Percentiles rank a stretch among this genome's conserved stretches.
These are phyloP conservation scores for Pyracantha coccinea DNA, from an alignment of 331 rosid genomes.

Conservation along the genomic window DNA sequence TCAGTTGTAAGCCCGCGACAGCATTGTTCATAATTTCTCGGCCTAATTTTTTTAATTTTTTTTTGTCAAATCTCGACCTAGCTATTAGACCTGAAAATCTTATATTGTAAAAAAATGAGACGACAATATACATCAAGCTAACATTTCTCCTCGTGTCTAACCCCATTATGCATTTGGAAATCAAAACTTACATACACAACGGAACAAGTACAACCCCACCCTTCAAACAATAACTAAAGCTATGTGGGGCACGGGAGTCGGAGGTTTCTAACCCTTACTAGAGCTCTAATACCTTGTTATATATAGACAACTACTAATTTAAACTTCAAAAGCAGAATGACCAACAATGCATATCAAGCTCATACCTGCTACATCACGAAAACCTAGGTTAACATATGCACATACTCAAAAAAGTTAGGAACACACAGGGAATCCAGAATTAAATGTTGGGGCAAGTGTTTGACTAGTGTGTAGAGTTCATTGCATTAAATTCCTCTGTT, in stretches of 20 bases:
- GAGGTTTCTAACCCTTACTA: background rate
- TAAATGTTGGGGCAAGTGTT: background rate
- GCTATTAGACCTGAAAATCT: too few species aligned
- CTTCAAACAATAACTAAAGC: background rate
- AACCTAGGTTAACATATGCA: background rate
- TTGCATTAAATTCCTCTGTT: background rate
- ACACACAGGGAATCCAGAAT: background rate
- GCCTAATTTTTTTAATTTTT: too few species aligned
- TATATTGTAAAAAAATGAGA: too few species aligned
- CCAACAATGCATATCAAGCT: background rate
- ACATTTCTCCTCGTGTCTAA: background rate
- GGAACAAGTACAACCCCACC: background rate
- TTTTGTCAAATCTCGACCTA: too few species aligned
- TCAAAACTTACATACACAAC: background rate
- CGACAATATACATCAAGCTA: background rate
- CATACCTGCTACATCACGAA: background rate
- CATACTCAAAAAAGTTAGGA: background rate
- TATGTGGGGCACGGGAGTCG: background rate
- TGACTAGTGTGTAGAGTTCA: background rate
- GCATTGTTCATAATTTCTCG: background rate
- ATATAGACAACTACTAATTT: too few species aligned
- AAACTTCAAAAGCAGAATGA: too few species aligned
- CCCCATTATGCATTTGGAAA: background rate
- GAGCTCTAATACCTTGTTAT: background rate
- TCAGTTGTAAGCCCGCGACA: background rate